Conservation (phyloP, 2,329 filamentous ascomycete species). For the Salinomyces thailandicus region DNA sequence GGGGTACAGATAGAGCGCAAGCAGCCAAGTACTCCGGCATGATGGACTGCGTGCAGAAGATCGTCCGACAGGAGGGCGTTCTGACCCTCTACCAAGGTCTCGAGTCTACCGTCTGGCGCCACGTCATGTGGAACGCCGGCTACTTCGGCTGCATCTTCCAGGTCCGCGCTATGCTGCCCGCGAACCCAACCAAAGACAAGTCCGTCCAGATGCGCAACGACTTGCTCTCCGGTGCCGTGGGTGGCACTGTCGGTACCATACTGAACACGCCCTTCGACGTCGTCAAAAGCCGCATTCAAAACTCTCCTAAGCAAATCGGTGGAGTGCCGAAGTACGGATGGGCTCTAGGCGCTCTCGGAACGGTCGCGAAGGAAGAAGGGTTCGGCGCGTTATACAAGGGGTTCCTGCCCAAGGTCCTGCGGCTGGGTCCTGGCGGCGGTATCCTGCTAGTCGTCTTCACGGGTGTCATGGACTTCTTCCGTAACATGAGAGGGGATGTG, state of each 20-base stretch:
- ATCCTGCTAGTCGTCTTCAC: constrained; percentile 78
- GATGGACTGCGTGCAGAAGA: constrained; percentile 71
- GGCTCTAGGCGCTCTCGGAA: constrained; percentile 80
- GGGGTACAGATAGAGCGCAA: constrained; percentile 80
- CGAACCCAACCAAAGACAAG: constrained; percentile 60
- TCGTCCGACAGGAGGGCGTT: constrained; percentile 68
- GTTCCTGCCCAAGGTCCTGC: constrained; percentile 87
- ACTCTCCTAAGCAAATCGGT: constrained; percentile 74
- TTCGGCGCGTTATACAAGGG: constrained; percentile 92
- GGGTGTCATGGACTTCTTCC: constrained; percentile 88
- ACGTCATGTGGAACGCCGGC: constrained; percentile 86
- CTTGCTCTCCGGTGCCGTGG: constrained; percentile 72
- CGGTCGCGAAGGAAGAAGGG: constrained; percentile 87
- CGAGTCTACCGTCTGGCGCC: constrained; percentile 93
- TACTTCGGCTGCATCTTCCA: constrained; percentile 99
- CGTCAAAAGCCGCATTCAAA: constrained; percentile 96
- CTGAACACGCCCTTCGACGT: constrained; percentile 95
- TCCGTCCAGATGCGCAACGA: constrained; percentile 75
- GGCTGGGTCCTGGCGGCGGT: constrained; percentile 60
- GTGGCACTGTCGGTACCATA: constrained; percentile 83
- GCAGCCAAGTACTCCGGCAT: constrained; percentile 79
- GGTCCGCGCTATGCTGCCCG: constrained; percentile 73
- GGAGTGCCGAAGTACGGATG: constrained; percentile 92
- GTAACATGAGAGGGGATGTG: constrained; percentile 45
- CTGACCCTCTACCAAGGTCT: constrained; percentile 93